Conservation (phyloP, 1,139 yeast species). For the Nakaseomyces uthaithaninus region DNA sequence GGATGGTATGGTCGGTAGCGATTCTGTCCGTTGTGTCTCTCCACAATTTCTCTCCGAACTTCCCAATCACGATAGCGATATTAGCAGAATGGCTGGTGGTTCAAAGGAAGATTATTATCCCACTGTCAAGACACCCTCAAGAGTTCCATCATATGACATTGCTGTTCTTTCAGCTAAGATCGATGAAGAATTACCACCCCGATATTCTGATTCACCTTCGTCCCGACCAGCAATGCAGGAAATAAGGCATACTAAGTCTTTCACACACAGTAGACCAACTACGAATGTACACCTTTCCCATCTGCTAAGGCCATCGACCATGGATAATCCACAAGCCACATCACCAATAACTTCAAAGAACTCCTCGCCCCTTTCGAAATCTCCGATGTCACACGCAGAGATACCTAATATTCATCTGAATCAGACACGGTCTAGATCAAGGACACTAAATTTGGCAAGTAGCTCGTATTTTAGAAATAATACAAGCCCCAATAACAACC, state of each 20-base stretch:
- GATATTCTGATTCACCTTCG: neutral
- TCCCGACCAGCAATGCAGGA: neutral
- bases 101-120: neutral
- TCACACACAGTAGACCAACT: neutral
- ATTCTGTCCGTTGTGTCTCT: neutral
- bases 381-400: neutral
- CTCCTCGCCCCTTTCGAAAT: neutral
- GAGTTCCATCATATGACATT: conserved; percentile 6
- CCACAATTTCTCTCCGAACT: neutral
- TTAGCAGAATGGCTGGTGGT: neutral
- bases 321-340: neutral
- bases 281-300: neutral
- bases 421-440: conserved; percentile 1
- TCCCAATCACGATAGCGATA: neutral
- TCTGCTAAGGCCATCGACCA: neutral
- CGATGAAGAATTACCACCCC: conserved; percentile 3
- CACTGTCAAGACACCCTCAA: neutral
- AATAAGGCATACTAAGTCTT: conserved; percentile 1
- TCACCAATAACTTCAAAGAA: neutral
- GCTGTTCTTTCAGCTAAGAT: conserved; percentile 1
- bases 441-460: conserved; percentile 1
- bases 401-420: neutral
- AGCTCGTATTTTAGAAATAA: neutral
- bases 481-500: conserved; percentile 1
- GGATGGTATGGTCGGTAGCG: neutral